A percentile compares a stretch with the other conserved stretches of the same genome.
phyloP scores from a whole-genome alignment of 345 rosid genomes.

The Brassica incana region DNA sequence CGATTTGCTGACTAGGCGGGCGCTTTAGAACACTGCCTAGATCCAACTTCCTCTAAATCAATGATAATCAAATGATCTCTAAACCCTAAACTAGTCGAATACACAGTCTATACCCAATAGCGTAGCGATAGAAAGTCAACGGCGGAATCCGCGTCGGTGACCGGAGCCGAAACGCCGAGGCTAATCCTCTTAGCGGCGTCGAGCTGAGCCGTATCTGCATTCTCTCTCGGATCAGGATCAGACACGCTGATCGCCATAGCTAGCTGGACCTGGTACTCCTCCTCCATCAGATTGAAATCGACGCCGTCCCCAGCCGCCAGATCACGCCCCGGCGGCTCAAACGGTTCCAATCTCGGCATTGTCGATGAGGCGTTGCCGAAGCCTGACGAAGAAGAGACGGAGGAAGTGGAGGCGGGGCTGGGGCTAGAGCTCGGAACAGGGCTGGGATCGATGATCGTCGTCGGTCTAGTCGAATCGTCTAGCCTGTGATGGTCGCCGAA shows the following conservation, averaged over 20 bases:
- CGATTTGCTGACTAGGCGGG: too few species aligned
- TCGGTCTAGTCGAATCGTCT: slow-evolving; percentile 43
- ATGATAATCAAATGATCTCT: background rate
- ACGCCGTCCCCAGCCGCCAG: slow-evolving; percentile 42
- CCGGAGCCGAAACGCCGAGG: slow-evolving; percentile 64
- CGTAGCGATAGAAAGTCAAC: slow-evolving; percentile 74
- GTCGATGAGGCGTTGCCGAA: slow-evolving; percentile 39
- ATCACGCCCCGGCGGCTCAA: slow-evolving; percentile 52
- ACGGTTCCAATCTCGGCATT: slow-evolving; percentile 52
- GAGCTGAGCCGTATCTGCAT: slow-evolving; percentile 89
- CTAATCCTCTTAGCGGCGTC: slow-evolving; percentile 96
- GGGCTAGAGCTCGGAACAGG: slow-evolving; percentile 46
- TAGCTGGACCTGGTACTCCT: slow-evolving; percentile 92
- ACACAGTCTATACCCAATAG: slow-evolving; percentile 67
- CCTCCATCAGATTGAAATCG: slow-evolving; percentile 81
- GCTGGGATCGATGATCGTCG: slow-evolving; percentile 48
- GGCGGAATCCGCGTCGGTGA: slow-evolving; percentile 48
- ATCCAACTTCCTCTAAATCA: background rate
- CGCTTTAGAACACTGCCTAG: too few species aligned
- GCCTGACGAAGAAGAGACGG: slow-evolving; percentile 48
- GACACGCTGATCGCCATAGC: slow-evolving; percentile 96
- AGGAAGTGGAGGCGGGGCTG: slow-evolving; percentile 36
- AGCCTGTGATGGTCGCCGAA: slow-evolving; percentile 57
- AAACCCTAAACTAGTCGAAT: background rate
- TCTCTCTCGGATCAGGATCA: slow-evolving; percentile 63